These are phyloP conservation scores for Podospora anserina DNA, from an alignment of 495 filamentous ascomycete genomes.

Conservation along the genomic window DNA sequence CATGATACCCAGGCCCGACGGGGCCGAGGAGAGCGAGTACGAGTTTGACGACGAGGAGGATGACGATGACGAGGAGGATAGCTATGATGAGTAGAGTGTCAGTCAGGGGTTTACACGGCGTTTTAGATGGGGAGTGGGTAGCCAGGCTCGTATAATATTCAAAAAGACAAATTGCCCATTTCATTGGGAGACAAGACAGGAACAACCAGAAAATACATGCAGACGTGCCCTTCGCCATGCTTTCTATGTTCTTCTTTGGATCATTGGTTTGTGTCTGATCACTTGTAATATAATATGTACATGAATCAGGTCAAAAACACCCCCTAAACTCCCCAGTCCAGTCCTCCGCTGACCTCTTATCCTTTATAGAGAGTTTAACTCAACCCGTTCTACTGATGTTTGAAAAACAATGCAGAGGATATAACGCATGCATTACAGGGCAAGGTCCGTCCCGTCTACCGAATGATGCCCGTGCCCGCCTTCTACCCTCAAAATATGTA, in stretches of 20 bases:
- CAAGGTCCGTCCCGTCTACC: conserved; percentile 5
- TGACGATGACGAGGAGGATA: conserved; percentile 40
- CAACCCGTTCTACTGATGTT: not conserved
- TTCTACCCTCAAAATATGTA: not conserved
- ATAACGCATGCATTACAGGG: not conserved
- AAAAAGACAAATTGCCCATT: not conserved
- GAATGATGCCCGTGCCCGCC: not conserved
- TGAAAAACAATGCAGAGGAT: not conserved
- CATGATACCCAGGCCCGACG: conserved; percentile 63
- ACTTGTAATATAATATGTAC: not conserved
- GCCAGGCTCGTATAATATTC: not conserved
- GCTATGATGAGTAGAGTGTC: conserved; percentile 43
- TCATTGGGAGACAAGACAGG: not conserved
- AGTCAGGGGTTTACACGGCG: not conserved
- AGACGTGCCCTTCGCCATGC: not conserved
- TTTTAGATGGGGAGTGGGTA: not conserved
- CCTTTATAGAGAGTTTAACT: not conserved
- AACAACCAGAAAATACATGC: not conserved
- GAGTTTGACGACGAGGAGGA: conserved; percentile 46
- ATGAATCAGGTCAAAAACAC: not conserved
- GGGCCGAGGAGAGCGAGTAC: conserved; percentile 48
- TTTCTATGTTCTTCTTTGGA: not conserved
- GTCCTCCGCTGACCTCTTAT: not conserved
- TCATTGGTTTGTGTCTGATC: not conserved
- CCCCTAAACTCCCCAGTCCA: not conserved